Evolutionary conservation across 2,329 filamentous ascomycete species (phyloP), one percentile per base, ranked within the genome.

Genomic region (Fusarium nygamai): DNA sequence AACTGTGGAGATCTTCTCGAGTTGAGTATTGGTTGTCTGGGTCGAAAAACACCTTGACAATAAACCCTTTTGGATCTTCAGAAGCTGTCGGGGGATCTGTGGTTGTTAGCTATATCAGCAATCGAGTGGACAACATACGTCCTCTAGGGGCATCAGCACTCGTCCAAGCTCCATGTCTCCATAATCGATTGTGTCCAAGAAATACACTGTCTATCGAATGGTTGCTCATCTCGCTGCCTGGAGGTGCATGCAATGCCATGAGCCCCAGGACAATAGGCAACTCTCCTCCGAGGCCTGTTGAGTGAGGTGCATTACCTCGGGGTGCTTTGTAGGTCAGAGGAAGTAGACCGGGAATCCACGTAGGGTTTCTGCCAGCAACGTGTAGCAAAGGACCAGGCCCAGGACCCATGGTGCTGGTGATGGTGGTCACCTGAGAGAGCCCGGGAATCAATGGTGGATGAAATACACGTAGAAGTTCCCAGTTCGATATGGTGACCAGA

Each of bases 321-420:
- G 76, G 75, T 38, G 78, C 77, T 24, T 43, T 57, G 64, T 83
- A 85, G 3, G 75, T 76, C 20, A 20, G 13, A 1, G 84, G 84
- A 4, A 85, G 74, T 19, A 86, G 69, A 14, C 73, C 67, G 1
- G 84, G 83, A 6, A 86, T 81, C 84, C 84, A 86, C n/a, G 72
- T 79, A 1, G 84, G 79, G 2, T 67, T 62, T 1, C 44, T 50
- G 1, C 83, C 84, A 3, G 78, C 80, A 6, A 81, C 81, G n/a
- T 79, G 80, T 36, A 81, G 78, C 14, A 73, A 27, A 1, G 65
- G 67, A 0, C 70, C 78, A 1, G 53, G 67, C 4, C 72, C 78
- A 0, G 7, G 4, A 1, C 47, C 64, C 67, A 76, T 73, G 13
- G 4, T 10, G 31, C 76, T 78, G 3, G 77, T 65, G 13, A 69